Percentiles rank a stretch among this genome's conserved stretches.
phyloP scores from a whole-genome alignment of 768 basidiomycete species.

The Mycena haematopus region DNA sequence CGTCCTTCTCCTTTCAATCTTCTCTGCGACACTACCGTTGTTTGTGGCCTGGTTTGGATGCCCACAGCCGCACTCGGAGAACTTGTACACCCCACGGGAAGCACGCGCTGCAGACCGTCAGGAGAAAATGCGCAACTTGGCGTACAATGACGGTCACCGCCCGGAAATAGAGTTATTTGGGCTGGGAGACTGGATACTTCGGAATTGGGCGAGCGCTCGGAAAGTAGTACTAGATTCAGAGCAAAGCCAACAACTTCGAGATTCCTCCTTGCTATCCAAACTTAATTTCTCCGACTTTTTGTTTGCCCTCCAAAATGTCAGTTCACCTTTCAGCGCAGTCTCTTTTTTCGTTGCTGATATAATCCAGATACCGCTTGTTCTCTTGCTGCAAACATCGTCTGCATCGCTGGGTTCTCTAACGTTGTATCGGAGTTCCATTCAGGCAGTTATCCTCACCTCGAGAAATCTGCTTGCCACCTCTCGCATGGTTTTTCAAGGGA shows the following conservation, averaged over 20 bases:
- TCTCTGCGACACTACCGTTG: slow-evolving; percentile 66
- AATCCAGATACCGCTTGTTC: slow-evolving; percentile 72
- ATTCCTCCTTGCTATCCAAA: slow-evolving; percentile 58
- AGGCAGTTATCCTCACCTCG: slow-evolving; percentile 70
- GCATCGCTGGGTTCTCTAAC: slow-evolving; percentile 83
- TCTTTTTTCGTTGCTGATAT: slow-evolving; percentile 28
- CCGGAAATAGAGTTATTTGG: slow-evolving; percentile 85
- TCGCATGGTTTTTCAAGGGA: slow-evolving; percentile 81
- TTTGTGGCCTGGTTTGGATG: slow-evolving; percentile 58
- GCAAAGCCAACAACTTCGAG: slow-evolving; percentile 47
- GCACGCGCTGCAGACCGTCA: slow-evolving; percentile 71
- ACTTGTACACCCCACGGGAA: slow-evolving; percentile 58
- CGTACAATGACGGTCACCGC: slow-evolving; percentile 76
- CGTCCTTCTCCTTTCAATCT: slow-evolving; percentile 63
- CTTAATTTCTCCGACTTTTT: slow-evolving; percentile 70
- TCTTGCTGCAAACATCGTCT: slow-evolving; percentile 74
- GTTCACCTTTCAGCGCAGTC: slow-evolving; percentile 38
- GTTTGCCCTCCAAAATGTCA: slow-evolving; percentile 72
- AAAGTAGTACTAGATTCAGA: slow-evolving; percentile 65
- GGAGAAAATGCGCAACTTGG: slow-evolving; percentile 77
- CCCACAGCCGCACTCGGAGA: slow-evolving; percentile 49
- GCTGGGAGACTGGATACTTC: slow-evolving; percentile 83
- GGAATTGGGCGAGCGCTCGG: slow-evolving; percentile 74
- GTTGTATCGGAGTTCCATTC: slow-evolving; percentile 79
- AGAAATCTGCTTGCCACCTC: slow-evolving; percentile 66